Base-by-base conservation (phyloP, 2,329 filamentous ascomycete genomes). In the Fusarium keratoplasticum region DNA sequence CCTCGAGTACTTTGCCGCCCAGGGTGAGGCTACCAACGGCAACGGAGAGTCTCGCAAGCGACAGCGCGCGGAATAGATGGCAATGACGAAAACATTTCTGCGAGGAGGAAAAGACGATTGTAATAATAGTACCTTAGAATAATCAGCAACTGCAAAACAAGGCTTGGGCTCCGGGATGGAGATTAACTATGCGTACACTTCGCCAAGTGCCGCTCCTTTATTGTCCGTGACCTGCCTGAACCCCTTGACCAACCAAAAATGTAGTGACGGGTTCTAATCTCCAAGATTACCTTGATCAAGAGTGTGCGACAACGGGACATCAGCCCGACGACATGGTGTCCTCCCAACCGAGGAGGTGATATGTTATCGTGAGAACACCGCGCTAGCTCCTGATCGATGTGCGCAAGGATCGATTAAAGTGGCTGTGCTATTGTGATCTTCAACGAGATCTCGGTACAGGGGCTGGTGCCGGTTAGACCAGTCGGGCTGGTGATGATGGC, bases 1-100 rank as follows among this genome's bases (percentile, higher is more conserved):
- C 76, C 81, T 87, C 40, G 85, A 87, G 79, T 88, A 87, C 80
- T 88, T 88, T 59, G 68, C 73, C 38, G 72, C 74, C 9, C 70
- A 80, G 72, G 76, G 72, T 58, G 66, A 71, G 61, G 66, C 10
- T 6, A 54, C 66, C 22, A 71, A 73, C 16, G 66, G 66, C 59
- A 72, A 76, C 58, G 73, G 73, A 57, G 74, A 76, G 71, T 76
- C 74, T 22, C 55, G 74, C 31, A 76, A 76, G 71, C 69, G 74
- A 66, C 69, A 65, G 54, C 67, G 74, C 50, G 71, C 59, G 52
- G 68, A 76, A 5, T 76, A 74, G 59, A 22, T 13, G 16, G 13
- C 60, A 42, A 8, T 10, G 40, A 44, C 61, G 68, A 66, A 54
- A 40, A 38, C 18, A 50, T 36, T 27, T 50, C 22, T 54, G 33